Conservation (phyloP, 2,329 filamentous ascomycete species). For the Fusarium staphyleae region DNA sequence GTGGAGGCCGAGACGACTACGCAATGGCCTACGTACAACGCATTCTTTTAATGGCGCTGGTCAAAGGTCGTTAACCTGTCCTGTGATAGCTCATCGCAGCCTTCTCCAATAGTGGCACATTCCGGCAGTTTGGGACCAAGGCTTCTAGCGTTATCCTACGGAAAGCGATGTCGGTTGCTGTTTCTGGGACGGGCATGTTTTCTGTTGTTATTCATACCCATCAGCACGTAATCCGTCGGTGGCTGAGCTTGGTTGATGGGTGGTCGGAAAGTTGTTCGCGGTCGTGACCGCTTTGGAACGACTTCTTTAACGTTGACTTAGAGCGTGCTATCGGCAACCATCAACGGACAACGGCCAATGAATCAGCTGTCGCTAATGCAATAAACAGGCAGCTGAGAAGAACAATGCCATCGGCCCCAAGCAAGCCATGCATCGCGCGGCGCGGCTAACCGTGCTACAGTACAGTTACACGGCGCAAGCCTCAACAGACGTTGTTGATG, state of each 20-base stretch:
- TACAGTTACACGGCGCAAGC: too few species aligned
- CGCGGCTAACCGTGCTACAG: slow-evolving; percentile 4
- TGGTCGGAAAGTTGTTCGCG: slow-evolving; percentile 4
- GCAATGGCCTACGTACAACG: slow-evolving; percentile 26
- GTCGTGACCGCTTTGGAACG: background rate
- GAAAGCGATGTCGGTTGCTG: background rate
- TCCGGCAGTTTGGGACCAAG: slow-evolving; percentile 14
- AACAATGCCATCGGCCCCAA: too few species aligned
- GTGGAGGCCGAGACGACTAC: slow-evolving; percentile 7
- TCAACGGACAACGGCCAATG: too few species aligned
- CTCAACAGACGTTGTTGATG: too few species aligned
- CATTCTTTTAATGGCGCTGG: slow-evolving; percentile 21
- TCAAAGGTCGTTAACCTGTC: background rate
- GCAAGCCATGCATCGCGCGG: background rate
- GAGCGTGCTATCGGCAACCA: slow-evolving; percentile 3
- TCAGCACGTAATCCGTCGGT: slow-evolving; percentile 9
- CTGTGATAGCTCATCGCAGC: slow-evolving; percentile 6
- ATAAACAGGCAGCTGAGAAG: too few species aligned
- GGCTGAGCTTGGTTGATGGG: slow-evolving; percentile 15
- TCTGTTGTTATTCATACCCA: slow-evolving; percentile 15
- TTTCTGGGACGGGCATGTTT: slow-evolving; percentile 24
- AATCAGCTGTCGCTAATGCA: too few species aligned
- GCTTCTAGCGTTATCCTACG: slow-evolving; percentile 9
- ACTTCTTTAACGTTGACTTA: too few species aligned
- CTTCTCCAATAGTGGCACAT: slow-evolving; percentile 8